Conservation (phyloP, 2,329 filamentous ascomycete species). For the Colletotrichum phormii region DNA sequence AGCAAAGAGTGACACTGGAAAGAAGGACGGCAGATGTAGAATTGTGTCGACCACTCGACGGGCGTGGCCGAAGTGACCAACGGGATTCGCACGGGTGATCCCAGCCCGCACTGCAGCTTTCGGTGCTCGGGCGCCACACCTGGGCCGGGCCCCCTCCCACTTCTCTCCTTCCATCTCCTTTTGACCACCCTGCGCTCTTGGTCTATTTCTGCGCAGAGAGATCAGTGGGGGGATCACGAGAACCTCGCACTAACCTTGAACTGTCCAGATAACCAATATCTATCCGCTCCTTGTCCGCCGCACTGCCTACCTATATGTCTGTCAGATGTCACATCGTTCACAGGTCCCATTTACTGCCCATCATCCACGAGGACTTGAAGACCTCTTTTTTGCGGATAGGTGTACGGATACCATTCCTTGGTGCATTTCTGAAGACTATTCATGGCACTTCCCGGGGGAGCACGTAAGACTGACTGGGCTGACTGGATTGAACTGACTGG, state of each 20-base stretch:
- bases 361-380: not conserved
- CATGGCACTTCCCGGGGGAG: not conserved
- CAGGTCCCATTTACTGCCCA: not conserved
- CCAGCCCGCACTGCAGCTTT: slow-evolving; percentile 26
- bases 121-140: slow-evolving; percentile 26
- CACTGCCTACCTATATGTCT: not conserved
- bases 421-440: slow-evolving; percentile 11
- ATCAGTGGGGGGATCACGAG: not conserved
- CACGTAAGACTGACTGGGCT: not conserved
- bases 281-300: not conserved
- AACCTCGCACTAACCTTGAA: not conserved
- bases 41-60: not conserved
- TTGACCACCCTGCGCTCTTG: not conserved
- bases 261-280: not conserved
- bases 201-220: not conserved
- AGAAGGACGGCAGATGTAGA: not conserved
- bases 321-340: not conserved
- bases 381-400: not conserved
- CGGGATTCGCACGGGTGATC: slow-evolving; percentile 19
- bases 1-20: not conserved
- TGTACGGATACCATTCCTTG: not conserved
- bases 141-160: slow-evolving; percentile 12
- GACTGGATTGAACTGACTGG: not conserved
- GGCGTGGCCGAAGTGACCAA: slow-evolving; percentile 10
- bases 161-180: slow-evolving; percentile 27